Conservation (phyloP, 768 basidiomycete genomes). For the Pisolithus marmoratus region DNA sequence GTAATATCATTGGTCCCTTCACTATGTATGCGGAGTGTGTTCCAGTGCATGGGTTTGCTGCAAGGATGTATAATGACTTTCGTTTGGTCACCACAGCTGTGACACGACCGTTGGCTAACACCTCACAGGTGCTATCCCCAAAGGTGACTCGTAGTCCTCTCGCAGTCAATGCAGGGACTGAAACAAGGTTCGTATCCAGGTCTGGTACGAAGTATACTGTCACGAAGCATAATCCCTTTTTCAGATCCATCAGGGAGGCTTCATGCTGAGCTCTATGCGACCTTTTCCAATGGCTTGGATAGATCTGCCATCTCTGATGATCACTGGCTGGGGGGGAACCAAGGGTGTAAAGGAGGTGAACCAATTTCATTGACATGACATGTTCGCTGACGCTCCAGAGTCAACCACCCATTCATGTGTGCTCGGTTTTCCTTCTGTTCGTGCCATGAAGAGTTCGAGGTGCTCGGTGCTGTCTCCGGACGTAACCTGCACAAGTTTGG, state of each 20-base stretch:
- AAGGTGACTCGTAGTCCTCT: background rate
- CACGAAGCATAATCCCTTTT: background rate
- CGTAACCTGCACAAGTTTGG: background rate
- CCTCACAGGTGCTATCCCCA: background rate
- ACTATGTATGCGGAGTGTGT: background rate
- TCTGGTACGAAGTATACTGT: constrained; percentile 4
- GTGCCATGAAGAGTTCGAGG: constrained; percentile 1
- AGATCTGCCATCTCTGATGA: background rate
- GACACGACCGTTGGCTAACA: background rate
- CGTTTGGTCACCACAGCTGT: background rate
- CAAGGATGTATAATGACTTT: constrained; percentile 3
- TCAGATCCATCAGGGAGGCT: background rate
- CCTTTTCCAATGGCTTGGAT: constrained; percentile 3
- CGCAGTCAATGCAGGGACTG: constrained; percentile 8
- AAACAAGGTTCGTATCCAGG: constrained; percentile 12
- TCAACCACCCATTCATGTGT: too few relatives aligned
- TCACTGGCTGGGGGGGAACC: background rate
- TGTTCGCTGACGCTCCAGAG: background rate
- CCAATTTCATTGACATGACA: background rate
- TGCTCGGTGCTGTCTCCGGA: too few relatives aligned
- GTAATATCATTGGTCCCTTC: background rate
- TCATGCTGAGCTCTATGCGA: background rate
- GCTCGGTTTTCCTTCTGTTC: background rate
- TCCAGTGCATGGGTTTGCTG: background rate
- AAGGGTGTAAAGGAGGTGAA: background rate